Evolutionary conservation across 176 grass and related monocot species (phyloP).

Genomic region (Aegilops speltoides): DNA sequence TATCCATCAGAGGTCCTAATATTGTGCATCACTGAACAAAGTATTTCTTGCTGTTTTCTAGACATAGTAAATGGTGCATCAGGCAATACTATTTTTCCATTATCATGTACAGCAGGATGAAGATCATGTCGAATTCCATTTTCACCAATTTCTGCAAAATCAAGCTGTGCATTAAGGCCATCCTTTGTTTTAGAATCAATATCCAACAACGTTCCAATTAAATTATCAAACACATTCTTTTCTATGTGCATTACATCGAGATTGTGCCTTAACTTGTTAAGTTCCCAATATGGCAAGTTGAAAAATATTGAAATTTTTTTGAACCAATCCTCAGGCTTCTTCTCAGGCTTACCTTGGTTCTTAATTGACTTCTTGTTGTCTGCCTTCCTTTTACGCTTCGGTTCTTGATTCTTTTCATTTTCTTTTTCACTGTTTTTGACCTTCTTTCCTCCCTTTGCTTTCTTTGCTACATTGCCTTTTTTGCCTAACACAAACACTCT

Average conservation of each 20-base stretch:
- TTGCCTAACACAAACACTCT: too few species aligned
- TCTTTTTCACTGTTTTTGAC: too few species aligned
- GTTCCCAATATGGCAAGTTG: too few species aligned
- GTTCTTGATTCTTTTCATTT: not conserved
- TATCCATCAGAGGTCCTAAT: not conserved
- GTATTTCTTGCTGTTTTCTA: not conserved
- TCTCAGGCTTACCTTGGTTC: not conserved
- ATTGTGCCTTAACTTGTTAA: too few species aligned
- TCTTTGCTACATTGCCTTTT: too few species aligned
- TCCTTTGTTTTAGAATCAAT: not conserved
- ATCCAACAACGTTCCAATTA: not conserved
- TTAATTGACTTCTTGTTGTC: not conserved
- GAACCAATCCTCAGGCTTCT: not conserved
- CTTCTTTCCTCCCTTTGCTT: too few species aligned
- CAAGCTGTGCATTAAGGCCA: not conserved
- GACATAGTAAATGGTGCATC: slow-evolving; percentile 5
- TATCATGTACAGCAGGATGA: not conserved
- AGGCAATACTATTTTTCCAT: not conserved
- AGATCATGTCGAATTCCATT: not conserved
- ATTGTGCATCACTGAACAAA: not conserved
- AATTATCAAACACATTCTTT: too few species aligned
- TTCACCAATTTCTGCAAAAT: not conserved
- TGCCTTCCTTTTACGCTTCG: not conserved
- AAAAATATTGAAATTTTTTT: too few species aligned
- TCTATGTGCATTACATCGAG: too few species aligned